Conservation (phyloP, 768 basidiomycete genomes). For the Trametes punicea region DNA sequence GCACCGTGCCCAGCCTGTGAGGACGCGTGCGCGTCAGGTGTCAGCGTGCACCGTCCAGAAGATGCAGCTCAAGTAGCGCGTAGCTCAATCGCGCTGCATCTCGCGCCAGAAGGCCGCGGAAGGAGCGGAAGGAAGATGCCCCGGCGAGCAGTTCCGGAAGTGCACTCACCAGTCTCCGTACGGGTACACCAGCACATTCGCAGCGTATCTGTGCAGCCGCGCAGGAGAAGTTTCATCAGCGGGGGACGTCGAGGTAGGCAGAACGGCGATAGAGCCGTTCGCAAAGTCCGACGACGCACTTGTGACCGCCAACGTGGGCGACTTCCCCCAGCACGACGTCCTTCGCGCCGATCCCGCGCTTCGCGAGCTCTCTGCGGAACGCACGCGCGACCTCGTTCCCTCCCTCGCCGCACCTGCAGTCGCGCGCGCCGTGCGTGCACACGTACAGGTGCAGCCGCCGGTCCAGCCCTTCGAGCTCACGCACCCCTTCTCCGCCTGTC, state of each 20-base stretch:
- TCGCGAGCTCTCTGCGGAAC: conserved; percentile 49
- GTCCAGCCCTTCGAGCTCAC: conserved; percentile 16
- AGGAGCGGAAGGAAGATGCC: not conserved
- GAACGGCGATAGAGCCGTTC: not conserved
- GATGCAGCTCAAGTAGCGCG: not conserved
- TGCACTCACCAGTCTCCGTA: conserved; percentile 65
- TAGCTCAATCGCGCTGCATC: not conserved
- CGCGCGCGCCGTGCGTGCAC: conserved; percentile 75
- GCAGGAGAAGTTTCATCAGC: not conserved
- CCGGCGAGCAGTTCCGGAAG: not conserved
- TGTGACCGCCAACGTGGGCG: conserved; percentile 81
- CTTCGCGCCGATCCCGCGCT: conserved; percentile 31
- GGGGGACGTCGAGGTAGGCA: not conserved
- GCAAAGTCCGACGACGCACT: conserved; percentile 44
- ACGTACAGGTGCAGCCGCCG: conserved; percentile 50
- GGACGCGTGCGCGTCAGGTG: not conserved
- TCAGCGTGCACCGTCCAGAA: not conserved
- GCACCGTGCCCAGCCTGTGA: conserved; percentile 60
- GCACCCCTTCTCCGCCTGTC: not conserved
- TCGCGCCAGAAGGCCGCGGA: not conserved
- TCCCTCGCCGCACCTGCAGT: conserved; percentile 73
- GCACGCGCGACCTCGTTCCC: conserved; percentile 56
- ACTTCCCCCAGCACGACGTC: conserved; percentile 54
- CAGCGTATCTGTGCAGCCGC: conserved; percentile 51
- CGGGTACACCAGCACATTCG: conserved; percentile 66